Evolutionary conservation across 495 filamentous ascomycete species (phyloP).

Genomic region (Talaromyces ruber): DNA sequence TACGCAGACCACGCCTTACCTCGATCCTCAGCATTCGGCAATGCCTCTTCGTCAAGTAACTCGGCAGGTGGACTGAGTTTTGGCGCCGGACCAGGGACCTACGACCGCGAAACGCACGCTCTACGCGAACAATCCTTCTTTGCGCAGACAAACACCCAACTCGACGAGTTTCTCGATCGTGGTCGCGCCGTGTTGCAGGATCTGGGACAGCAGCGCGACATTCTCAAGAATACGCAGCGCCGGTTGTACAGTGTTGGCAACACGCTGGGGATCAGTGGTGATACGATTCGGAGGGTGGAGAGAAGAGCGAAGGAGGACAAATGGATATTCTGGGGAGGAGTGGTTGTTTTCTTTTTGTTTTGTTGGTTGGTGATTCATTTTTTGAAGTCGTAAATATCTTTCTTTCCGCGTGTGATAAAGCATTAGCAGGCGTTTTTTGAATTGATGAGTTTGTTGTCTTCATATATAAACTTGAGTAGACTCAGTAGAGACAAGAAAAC

Average conservation of each 20-base stretch:
- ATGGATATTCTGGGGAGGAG: conserved; percentile 92
- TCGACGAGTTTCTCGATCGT: conserved; percentile 90
- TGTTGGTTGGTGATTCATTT: conserved; percentile 85
- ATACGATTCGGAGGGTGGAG: conserved; percentile 94
- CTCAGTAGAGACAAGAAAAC: not conserved
- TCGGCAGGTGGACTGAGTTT: conserved; percentile 37
- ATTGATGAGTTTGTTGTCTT: not conserved
- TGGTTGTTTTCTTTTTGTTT: conserved; percentile 83
- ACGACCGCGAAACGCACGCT: conserved; percentile 69
- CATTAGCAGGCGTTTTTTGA: conserved; percentile 3
- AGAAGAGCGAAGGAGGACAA: conserved; percentile 88
- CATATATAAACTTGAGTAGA: not conserved
- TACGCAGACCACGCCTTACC: conserved; percentile 58
- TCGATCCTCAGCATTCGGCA: conserved; percentile 28
- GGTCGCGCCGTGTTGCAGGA: conserved; percentile 86
- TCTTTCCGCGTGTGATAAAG: not conserved
- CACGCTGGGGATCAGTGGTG: conserved; percentile 85
- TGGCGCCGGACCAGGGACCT: conserved; percentile 48
- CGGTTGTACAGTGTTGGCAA: conserved; percentile 88
- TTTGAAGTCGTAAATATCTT: conserved; percentile 45
- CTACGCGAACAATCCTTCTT: conserved; percentile 88
- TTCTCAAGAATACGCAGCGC: conserved; percentile 89
- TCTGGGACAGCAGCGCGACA: conserved; percentile 81
- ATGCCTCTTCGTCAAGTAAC: conserved; percentile 23
- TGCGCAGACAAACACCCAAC: conserved; percentile 60